phyloP scores from a whole-genome alignment of 495 filamentous ascomycete genomes.

The Aspergillus baeticus region DNA sequence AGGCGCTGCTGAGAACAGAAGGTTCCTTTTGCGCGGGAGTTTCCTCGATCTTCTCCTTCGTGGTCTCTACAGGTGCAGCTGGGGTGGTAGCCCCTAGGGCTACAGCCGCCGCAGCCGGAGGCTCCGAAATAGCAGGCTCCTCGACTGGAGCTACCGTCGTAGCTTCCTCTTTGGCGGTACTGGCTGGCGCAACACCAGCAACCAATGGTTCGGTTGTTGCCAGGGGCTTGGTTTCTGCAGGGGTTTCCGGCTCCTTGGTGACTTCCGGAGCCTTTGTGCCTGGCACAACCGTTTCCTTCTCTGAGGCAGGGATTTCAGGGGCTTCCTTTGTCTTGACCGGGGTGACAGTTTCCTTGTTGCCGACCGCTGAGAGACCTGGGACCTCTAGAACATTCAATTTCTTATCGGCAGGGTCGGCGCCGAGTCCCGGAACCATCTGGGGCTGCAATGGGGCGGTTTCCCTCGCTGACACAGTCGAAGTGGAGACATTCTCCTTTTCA shows the following conservation, averaged over 20 bases:
- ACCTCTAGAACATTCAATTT: slow-evolving; percentile 14
- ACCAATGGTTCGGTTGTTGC: neutral
- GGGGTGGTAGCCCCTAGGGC: neutral
- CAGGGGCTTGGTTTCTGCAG: neutral
- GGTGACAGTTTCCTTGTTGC: slow-evolving; percentile 6
- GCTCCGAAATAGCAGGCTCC: slow-evolving; percentile 1
- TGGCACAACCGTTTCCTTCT: slow-evolving; percentile 6
- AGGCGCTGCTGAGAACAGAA: neutral
- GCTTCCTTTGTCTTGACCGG: neutral
- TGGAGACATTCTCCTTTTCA: slow-evolving; percentile 2
- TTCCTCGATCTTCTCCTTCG: neutral
- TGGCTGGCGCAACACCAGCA: neutral
- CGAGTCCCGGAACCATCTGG: slow-evolving; percentile 22
- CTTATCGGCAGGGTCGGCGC: slow-evolving; percentile 19
- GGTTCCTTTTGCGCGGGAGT: neutral
- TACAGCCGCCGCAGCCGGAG: neutral
- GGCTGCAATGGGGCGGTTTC: slow-evolving; percentile 15
- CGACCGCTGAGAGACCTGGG: slow-evolving; percentile 15
- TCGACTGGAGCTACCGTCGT: neutral
- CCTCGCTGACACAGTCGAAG: neutral
- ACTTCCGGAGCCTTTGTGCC: slow-evolving; percentile 6
- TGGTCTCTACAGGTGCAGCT: neutral
- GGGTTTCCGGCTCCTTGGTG: neutral
- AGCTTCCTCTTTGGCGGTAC: neutral
- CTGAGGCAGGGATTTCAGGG: slow-evolving; percentile 3